Evolutionary conservation across 1,284 basidiomycete genomes (phyloP).

Genomic region (Trametes versicolor): DNA sequence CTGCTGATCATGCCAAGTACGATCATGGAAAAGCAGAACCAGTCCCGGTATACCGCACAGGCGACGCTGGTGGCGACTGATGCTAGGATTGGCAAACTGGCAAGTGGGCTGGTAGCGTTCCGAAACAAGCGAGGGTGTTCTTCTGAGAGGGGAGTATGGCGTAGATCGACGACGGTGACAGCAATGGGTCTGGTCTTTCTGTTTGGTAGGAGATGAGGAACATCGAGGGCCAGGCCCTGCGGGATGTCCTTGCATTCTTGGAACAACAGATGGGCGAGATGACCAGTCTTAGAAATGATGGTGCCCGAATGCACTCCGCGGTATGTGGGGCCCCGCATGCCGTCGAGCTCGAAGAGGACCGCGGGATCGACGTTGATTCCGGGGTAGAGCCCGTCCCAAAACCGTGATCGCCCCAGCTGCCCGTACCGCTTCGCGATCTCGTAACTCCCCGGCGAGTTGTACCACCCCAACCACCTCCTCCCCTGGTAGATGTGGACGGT

Average conservation of each 20-base stretch:
- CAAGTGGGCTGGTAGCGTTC: slow-evolving; percentile 27
- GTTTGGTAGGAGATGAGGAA: neutral
- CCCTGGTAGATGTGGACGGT: slow-evolving; percentile 36
- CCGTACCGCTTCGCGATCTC: slow-evolving; percentile 37
- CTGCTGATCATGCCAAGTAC: slow-evolving; percentile 23
- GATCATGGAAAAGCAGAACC: slow-evolving; percentile 25
- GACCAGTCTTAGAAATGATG: slow-evolving; percentile 31
- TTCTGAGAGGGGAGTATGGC: slow-evolving; percentile 12
- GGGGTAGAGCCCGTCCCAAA: slow-evolving; percentile 36
- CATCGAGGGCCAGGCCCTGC: neutral
- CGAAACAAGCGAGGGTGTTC: slow-evolving; percentile 26
- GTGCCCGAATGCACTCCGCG: slow-evolving; percentile 34
- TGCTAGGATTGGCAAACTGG: slow-evolving; percentile 28
- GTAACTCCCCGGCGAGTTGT: slow-evolving; percentile 36
- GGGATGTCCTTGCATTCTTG: slow-evolving; percentile 30
- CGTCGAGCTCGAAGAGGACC: slow-evolving; percentile 35
- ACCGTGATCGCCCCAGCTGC: slow-evolving; percentile 31
- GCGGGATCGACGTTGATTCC: slow-evolving; percentile 36
- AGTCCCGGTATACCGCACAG: slow-evolving; percentile 13
- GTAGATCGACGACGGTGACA: slow-evolving; percentile 29
- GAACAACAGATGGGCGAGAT: slow-evolving; percentile 33
- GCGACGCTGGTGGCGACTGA: slow-evolving; percentile 22
- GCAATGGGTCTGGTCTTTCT: slow-evolving; percentile 25
- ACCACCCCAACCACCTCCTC: slow-evolving; percentile 36
- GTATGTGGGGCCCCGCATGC: slow-evolving; percentile 31